Evolutionary conservation across 2,329 filamentous ascomycete species (phyloP).

Genomic region (Diaporthe caulivora): DNA sequence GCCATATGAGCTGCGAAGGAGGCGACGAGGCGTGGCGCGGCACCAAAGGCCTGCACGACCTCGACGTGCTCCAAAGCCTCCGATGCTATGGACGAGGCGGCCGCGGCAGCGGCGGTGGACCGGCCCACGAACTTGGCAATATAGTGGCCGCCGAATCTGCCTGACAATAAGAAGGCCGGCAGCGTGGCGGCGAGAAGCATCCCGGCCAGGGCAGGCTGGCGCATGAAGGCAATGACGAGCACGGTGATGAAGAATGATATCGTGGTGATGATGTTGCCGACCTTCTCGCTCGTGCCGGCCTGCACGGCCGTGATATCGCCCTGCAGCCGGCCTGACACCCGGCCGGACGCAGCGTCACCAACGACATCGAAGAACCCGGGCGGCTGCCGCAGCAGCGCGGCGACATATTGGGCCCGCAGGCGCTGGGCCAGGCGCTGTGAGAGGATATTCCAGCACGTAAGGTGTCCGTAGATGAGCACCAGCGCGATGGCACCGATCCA

Average conservation of each 20-base stretch:
- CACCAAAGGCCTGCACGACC: slow-evolving; percentile 2
- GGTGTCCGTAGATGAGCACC: background rate
- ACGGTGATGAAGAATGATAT: slow-evolving; percentile 1
- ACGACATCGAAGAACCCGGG: slow-evolving; percentile 5
- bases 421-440: slow-evolving; percentile 3
- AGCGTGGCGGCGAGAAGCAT: background rate
- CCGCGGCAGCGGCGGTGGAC: background rate
- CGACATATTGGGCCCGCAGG: background rate
- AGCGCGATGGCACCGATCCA: background rate
- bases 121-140: background rate
- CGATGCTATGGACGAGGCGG: background rate
- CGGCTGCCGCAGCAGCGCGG: background rate
- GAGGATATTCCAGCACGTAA: background rate
- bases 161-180: background rate
- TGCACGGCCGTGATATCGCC: slow-evolving; percentile 1
- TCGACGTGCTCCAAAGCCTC: background rate
- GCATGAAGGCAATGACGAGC: background rate
- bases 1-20: background rate
- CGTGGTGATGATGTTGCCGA: slow-evolving; percentile 1
- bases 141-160: background rate
- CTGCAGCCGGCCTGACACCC: background rate
- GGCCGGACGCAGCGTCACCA: background rate
- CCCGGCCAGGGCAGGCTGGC: background rate
- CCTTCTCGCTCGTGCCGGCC: slow-evolving; percentile 8
- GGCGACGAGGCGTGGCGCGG: slow-evolving; percentile 5